Percentiles rank a stretch among this genome's conserved stretches.
Conservation (phyloP, 257 asterid species). For the Lycium barbarum region DNA sequence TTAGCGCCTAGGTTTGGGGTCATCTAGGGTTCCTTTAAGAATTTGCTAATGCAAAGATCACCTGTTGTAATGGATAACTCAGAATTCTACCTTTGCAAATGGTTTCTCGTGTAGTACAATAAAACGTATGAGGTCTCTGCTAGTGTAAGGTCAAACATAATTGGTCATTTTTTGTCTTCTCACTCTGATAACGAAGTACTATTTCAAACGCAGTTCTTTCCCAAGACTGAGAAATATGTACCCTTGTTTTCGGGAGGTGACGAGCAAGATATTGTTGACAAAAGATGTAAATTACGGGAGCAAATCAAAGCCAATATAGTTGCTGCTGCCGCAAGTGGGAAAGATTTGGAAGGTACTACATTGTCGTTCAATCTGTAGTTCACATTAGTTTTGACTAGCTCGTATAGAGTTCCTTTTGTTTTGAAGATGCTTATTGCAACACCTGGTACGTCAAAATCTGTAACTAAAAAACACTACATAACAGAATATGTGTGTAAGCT, state of each 20-base stretch:
- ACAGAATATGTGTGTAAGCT: not conserved
- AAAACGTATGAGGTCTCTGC: not conserved
- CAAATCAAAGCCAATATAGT: slow-evolving; percentile 77
- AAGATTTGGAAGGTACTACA: slow-evolving; percentile 89
- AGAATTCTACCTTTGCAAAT: not conserved
- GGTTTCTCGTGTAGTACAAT: slow-evolving; percentile 12
- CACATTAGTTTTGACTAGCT: slow-evolving; percentile 23
- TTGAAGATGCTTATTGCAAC: not conserved
- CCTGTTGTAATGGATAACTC: slow-evolving; percentile 2
- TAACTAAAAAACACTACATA: not conserved
- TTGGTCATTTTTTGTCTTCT: slow-evolving; percentile 21
- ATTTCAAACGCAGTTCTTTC: slow-evolving; percentile 80
- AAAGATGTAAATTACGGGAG: slow-evolving; percentile 69
- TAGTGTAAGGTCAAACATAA: not conserved
- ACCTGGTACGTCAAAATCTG: not conserved
- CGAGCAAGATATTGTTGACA: slow-evolving; percentile 68
- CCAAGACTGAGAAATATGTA: slow-evolving; percentile 87
- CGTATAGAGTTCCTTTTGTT: not conserved
- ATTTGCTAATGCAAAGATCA: not conserved
- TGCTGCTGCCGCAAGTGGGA: slow-evolving; percentile 96
- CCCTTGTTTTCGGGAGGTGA: slow-evolving; percentile 87
- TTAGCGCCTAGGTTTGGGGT: not conserved
- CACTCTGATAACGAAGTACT: not conserved
- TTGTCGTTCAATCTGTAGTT: slow-evolving; percentile 12
- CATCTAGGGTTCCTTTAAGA: not conserved